A percentile compares a stretch with the other conserved stretches of the same genome.
Evolutionary conservation across 352 stramenopile genomes (phyloP).

Genomic region (Lagenidium sp.): DNA sequence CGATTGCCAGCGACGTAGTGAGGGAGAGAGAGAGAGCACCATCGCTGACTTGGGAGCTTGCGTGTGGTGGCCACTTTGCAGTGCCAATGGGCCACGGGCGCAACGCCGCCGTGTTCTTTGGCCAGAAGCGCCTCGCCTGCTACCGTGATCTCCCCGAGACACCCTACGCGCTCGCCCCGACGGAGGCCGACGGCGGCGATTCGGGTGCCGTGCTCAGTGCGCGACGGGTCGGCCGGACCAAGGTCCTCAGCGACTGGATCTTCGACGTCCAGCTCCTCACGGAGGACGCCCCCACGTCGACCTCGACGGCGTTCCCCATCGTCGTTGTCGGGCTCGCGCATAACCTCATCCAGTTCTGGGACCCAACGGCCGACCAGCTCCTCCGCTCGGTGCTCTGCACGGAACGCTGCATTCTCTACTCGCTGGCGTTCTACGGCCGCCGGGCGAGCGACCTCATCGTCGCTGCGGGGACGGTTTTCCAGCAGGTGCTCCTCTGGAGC

Average conservation of each 20-base stretch:
- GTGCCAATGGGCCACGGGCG: no score
- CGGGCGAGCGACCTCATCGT: conserved; percentile 45
- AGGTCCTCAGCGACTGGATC: conserved; percentile 78
- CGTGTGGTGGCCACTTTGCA: no score
- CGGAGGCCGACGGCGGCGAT: conserved; percentile 11
- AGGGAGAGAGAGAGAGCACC: no score
- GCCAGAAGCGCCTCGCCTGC: conserved; percentile 69
- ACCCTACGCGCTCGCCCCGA: conserved; percentile 6
- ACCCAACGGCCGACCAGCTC: conserved; percentile 25
- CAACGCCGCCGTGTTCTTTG: conserved; percentile 62
- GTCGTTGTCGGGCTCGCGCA: conserved; percentile 71
- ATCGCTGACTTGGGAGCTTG: no score
- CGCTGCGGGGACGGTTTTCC: conserved; percentile 78
- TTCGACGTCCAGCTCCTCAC: conserved; percentile 69
- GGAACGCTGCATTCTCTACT: conserved; percentile 79
- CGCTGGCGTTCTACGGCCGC: conserved; percentile 71
- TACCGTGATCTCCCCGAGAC: conserved; percentile 40
- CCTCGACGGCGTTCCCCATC: conserved; percentile 22
- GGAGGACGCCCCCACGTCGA: conserved; percentile 3
- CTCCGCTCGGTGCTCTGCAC: conserved; percentile 55
- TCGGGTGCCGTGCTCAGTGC: no score
- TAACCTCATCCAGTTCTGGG: conserved; percentile 82
- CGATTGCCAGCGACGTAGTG: no score
- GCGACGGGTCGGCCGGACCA: conserved; percentile 35
- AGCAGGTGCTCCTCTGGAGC: conserved; percentile 81